Evolutionary conservation across 805 yeast genomes (phyloP), one percentile per base, ranked within the genome.

Genomic region (Torulaspora indica): DNA sequence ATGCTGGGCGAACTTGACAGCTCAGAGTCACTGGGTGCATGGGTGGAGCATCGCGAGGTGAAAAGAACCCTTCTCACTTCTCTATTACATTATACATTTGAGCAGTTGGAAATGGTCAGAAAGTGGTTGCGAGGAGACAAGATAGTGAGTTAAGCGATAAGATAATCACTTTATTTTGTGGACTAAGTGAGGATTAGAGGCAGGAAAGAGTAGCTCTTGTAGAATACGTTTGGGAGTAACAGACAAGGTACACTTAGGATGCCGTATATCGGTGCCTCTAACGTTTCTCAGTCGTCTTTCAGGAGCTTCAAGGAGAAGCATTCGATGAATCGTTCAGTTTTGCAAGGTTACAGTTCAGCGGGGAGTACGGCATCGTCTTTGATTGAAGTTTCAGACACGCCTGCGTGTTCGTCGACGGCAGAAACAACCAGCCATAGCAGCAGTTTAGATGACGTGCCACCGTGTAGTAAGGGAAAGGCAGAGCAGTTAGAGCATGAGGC

Each of bases 201-300:
- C 12, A 32, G 31, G 31, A 17, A 17, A 14, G 20, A 24, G 9
- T 18, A 15, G 34, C 33, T 37, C 14, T 9, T 24, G 8, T 22
- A 15, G 20, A 31, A 7, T 23, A 8, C 17, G 23, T 31, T 25
- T 20, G 17, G n/a, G 35, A 36, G 35, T 37, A 33, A 37, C 31
- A 30, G 42, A 27, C 13, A 25, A 9, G 35, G 30, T 33, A 29
- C 25, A 38, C 15, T 40, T 33, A 40, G 22, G 14, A 63, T 63
- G 67, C 67, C 67, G 35, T 63, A 57, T 46, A 55, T 60, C 38
- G 64, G 63, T 25, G 64, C 67, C 18, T 58, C 65, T 1, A 53
- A 53, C 28, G 51, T 48, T 18, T 61, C 65, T 6, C 52, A 50
- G 17, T 42, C 47, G 13, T 56, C 60, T 9, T 63, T 58, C 43